Percentiles rank a stretch among this genome's conserved stretches.
Conservation (phyloP, 2,329 filamentous ascomycete genomes). For the Penicillium palitans region DNA sequence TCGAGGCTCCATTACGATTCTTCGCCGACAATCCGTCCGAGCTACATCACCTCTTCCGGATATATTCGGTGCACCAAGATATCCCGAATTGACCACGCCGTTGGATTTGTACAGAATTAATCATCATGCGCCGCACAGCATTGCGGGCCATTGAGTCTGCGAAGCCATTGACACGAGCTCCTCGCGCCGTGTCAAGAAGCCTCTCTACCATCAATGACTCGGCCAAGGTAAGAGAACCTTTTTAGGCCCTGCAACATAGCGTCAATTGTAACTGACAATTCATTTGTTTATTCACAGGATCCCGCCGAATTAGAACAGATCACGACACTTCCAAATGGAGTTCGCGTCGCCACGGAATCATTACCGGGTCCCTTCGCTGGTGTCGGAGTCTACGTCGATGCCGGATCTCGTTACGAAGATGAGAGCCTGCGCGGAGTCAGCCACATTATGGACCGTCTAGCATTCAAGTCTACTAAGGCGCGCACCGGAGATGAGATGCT, state of each 20-base stretch:
- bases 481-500: constrained; percentile 80
- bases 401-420: constrained; percentile 91
- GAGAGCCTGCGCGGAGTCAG: constrained; percentile 81
- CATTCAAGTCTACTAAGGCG: constrained; percentile 81
- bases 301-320: constrained; percentile 83
- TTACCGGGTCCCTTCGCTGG: constrained; percentile 92
- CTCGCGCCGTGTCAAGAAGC: constrained; percentile 38
- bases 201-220: constrained; percentile 39
- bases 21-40: constrained; percentile 15
- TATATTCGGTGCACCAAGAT: constrained; percentile 13
- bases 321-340: constrained; percentile 85
- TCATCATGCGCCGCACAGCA: constrained; percentile 43
- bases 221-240: constrained; percentile 34
- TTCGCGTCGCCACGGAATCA: constrained; percentile 92
- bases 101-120: constrained; percentile 7
- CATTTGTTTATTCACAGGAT: constrained; percentile 55
- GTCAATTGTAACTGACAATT: constrained; percentile 8
- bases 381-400: constrained; percentile 93
- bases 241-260: not conserved
- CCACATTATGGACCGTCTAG: constrained; percentile 92
- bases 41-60: constrained; percentile 17
- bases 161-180: constrained; percentile 37
- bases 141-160: constrained; percentile 42
- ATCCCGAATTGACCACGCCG: not conserved
- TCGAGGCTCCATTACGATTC: constrained; percentile 25